phyloP scores from a whole-genome alignment of 164 flowering plant genomes.

The Aristolochia californica region DNA sequence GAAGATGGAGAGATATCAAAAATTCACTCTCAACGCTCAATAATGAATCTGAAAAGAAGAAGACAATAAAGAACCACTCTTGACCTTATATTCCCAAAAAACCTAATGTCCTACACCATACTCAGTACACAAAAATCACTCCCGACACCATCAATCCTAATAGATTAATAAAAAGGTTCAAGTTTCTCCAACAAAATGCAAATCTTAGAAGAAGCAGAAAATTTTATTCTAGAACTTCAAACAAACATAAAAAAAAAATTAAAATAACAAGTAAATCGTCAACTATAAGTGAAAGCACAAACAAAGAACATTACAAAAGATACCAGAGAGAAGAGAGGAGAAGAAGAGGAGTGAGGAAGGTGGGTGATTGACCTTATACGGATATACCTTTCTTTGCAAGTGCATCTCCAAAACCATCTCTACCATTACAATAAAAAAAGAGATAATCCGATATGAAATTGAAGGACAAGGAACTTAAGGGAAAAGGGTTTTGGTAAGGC shows the following conservation, averaged over 20 bases:
- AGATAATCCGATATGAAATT: background rate
- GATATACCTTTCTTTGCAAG: slow-evolving; percentile 9
- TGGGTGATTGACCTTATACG: slow-evolving; percentile 26
- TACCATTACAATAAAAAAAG: slow-evolving; percentile 8
- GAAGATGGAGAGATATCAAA: too few relatives aligned
- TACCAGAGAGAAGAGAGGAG: background rate
- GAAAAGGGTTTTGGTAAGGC: slow-evolving; percentile 2
- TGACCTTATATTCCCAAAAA: too few relatives aligned
- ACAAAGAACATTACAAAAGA: background rate
- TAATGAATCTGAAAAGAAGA: too few relatives aligned
- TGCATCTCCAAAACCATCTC: slow-evolving; percentile 15
- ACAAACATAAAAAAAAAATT: background rate
- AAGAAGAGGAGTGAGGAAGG: slow-evolving; percentile 1
- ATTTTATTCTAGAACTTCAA: too few relatives aligned
- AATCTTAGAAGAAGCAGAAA: too few relatives aligned
- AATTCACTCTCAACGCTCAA: too few relatives aligned
- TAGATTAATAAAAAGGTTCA: too few relatives aligned
- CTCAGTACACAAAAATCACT: too few relatives aligned
- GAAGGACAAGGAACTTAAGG: background rate
- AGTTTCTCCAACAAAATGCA: too few relatives aligned
- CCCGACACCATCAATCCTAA: too few relatives aligned
- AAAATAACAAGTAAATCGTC: background rate
- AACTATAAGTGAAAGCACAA: background rate
- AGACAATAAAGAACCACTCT: too few relatives aligned
- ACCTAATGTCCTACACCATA: too few relatives aligned